Percentiles rank a stretch among this genome's conserved stretches.
Conservation (phyloP, 768 basidiomycete genomes). For the Trametes cingulata region DNA sequence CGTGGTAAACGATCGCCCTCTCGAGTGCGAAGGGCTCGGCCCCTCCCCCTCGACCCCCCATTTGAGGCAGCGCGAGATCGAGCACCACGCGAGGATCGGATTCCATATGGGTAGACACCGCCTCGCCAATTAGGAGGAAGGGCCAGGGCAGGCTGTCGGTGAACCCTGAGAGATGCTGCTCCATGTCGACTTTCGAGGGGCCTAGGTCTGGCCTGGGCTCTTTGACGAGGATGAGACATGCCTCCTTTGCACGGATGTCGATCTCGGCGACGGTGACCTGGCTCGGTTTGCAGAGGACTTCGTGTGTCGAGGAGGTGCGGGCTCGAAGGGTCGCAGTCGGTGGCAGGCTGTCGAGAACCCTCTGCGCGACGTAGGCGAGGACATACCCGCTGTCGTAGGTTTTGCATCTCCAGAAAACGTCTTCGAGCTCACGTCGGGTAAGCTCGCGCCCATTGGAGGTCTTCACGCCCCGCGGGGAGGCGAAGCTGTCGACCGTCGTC, state of each 20-base stretch:
- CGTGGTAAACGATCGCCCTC: slow-evolving; percentile 21
- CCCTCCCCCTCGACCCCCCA: slow-evolving; percentile 24
- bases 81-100: slow-evolving; percentile 21
- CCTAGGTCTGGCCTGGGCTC: slow-evolving; percentile 19
- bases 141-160: slow-evolving; percentile 18
- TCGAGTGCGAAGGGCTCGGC: slow-evolving; percentile 27
- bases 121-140: slow-evolving; percentile 22
- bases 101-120: slow-evolving; percentile 15
- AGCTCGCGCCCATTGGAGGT: slow-evolving; percentile 5
- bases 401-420: slow-evolving; percentile 29
- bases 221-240: slow-evolving; percentile 20
- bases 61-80: slow-evolving; percentile 20
- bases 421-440: slow-evolving; percentile 24
- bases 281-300: slow-evolving; percentile 17
- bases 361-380: slow-evolving; percentile 23
- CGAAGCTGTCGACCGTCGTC: slow-evolving; percentile 17
- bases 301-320: slow-evolving; percentile 22
- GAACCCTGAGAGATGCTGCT: slow-evolving; percentile 22
- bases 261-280: slow-evolving; percentile 20
- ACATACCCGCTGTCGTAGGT: slow-evolving; percentile 23
- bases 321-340: slow-evolving; percentile 18
- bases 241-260: slow-evolving; percentile 15
- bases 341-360: slow-evolving; percentile 24
- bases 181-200: slow-evolving; percentile 8
- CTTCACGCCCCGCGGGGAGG: slow-evolving; percentile 18